A percentile compares a stretch with the other conserved stretches of the same genome.
phyloP scores from a whole-genome alignment of 2,329 filamentous ascomycete genomes.

The Orbilia oligospora region DNA sequence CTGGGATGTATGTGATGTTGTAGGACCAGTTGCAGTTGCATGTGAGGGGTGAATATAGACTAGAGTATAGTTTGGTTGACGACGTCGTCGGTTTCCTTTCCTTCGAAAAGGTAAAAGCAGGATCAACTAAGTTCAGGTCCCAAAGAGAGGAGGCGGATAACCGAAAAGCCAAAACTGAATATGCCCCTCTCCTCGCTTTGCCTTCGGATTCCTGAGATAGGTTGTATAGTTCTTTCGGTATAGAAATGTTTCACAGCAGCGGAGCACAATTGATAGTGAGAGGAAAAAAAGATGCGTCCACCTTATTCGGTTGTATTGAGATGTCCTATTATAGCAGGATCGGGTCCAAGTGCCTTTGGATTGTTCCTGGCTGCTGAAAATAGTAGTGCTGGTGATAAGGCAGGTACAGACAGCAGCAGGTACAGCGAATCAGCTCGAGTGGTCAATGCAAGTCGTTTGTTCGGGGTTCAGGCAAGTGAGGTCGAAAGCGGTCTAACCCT shows the following conservation, averaged over 20 bases:
- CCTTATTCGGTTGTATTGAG: slow-evolving; percentile 54
- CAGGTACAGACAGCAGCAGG: slow-evolving; percentile 61
- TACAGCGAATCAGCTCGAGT: slow-evolving; percentile 58
- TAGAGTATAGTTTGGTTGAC: slow-evolving; percentile 43
- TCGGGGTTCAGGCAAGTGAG: slow-evolving; percentile 54
- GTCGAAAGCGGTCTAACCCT: slow-evolving; percentile 58
- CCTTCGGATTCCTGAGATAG: slow-evolving; percentile 42
- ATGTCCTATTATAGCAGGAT: slow-evolving; percentile 61
- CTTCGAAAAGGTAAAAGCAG: slow-evolving; percentile 35
- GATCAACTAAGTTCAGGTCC: slow-evolving; percentile 34
- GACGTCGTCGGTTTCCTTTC: slow-evolving; percentile 13
- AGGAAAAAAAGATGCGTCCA: slow-evolving; percentile 31
- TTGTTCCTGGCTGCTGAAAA: slow-evolving; percentile 61
- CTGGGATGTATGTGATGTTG: slow-evolving; percentile 51
- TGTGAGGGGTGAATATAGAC: slow-evolving; percentile 53
- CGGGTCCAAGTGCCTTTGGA: slow-evolving; percentile 58
- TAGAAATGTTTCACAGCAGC: slow-evolving; percentile 56
- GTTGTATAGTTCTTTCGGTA: slow-evolving; percentile 46
- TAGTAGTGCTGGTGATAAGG: slow-evolving; percentile 61
- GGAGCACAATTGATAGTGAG: slow-evolving; percentile 45
- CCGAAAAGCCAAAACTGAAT: slow-evolving; percentile 49
- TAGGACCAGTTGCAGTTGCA: slow-evolving; percentile 52
- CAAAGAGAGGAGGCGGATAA: slow-evolving; percentile 46
- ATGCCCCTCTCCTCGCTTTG: slow-evolving; percentile 48
- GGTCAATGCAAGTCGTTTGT: slow-evolving; percentile 53